Evolutionary conservation across 2,329 filamentous ascomycete species (phyloP).

Genomic region (Bretziella fagacearum): DNA sequence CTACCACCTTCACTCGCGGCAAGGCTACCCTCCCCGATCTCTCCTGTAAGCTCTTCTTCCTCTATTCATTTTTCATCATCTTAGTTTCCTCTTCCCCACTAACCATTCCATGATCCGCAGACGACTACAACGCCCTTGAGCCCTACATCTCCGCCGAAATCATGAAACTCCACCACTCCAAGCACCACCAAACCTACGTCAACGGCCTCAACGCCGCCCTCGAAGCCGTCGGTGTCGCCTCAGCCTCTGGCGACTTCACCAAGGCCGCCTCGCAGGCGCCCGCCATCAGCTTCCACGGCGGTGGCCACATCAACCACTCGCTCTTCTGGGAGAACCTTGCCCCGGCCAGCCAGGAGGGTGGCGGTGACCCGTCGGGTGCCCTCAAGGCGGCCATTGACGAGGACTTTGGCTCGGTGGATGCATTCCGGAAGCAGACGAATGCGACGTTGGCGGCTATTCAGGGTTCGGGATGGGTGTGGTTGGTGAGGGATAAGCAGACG

Average conservation of each 20-base stretch:
- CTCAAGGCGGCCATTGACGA: constrained; percentile 47
- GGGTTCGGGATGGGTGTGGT: constrained; percentile 82
- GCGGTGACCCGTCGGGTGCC: constrained; percentile 42
- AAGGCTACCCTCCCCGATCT: constrained; percentile 93
- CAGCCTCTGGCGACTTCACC: constrained; percentile 41
- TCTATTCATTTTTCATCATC: background rate
- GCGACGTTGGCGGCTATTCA: constrained; percentile 57
- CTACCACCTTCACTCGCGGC: constrained; percentile 61
- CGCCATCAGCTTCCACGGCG: constrained; percentile 61
- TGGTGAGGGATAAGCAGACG: constrained; percentile 52
- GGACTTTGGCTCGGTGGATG: constrained; percentile 49
- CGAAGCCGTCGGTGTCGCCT: constrained; percentile 51
- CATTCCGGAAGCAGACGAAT: constrained; percentile 50
- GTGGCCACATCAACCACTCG: constrained; percentile 73
- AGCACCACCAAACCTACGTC: constrained; percentile 90
- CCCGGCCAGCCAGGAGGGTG: constrained; percentile 43
- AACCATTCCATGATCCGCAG: constrained; percentile 28
- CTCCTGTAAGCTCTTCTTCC: constrained; percentile 27
- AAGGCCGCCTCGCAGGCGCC: constrained; percentile 34
- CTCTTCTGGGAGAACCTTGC: constrained; percentile 75
- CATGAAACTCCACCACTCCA: constrained; percentile 91
- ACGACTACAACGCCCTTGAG: constrained; percentile 94
- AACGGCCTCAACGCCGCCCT: constrained; percentile 69
- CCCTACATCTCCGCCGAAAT: constrained; percentile 69
- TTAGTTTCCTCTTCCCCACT: background rate